Conservation (phyloP, 148 eudicot species). For the Diospyros kaki region DNA sequence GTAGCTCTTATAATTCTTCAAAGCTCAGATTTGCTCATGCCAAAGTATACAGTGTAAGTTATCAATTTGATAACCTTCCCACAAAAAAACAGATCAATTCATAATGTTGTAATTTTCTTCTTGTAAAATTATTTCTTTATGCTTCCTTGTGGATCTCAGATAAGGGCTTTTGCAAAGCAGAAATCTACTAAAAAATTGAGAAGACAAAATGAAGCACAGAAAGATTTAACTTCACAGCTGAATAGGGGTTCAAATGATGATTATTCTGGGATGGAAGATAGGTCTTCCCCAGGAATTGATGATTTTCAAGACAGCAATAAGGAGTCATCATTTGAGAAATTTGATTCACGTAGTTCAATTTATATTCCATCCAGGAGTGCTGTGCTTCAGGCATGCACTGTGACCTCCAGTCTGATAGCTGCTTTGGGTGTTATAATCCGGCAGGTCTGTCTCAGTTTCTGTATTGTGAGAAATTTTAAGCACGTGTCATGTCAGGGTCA, state of each 20-base stretch:
- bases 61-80: neutral
- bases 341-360: conserved; percentile 22
- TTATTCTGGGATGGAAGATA: conserved; percentile 21
- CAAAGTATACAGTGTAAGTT: conserved; percentile 33
- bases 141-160: conserved; percentile 31
- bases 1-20: conserved; percentile 12
- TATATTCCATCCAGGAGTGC: conserved; percentile 50
- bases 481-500: neutral
- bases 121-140: conserved; percentile 9
- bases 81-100: neutral
- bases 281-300: conserved; percentile 20
- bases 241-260: conserved; percentile 25
- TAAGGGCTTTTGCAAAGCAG: conserved; percentile 49
- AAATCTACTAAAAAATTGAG: conserved; percentile 51
- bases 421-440: conserved; percentile 63
- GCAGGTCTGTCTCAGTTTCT: conserved; percentile 43
- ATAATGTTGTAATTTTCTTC: neutral
- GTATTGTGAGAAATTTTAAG: too few species aligned
- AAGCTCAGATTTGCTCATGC: conserved; percentile 4
- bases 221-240: conserved; percentile 23
- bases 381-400: conserved; percentile 79
- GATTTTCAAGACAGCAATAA: conserved; percentile 13
- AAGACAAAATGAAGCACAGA: conserved; percentile 36
- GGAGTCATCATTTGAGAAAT: conserved; percentile 21
- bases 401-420: conserved; percentile 72